These are phyloP conservation scores for Diaporthe sp. DNA, from an alignment of 2,329 filamentous ascomycete species.

Conservation along the genomic window DNA sequence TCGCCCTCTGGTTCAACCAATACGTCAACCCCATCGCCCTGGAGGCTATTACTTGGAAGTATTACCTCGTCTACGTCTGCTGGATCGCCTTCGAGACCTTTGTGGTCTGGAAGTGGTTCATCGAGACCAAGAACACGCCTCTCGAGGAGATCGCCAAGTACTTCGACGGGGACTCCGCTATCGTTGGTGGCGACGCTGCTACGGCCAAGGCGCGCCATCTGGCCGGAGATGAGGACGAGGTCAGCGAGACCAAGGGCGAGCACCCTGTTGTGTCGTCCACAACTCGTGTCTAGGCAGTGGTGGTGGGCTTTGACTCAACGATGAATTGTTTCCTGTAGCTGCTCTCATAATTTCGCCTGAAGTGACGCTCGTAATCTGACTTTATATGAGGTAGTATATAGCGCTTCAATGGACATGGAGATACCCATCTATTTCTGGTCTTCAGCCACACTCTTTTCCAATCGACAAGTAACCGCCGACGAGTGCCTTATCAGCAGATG, in stretches of 20 bases:
- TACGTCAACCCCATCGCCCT: slow-evolving; percentile 56
- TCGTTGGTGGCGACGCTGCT: slow-evolving; percentile 43
- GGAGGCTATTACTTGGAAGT: slow-evolving; percentile 54
- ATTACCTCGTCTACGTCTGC: slow-evolving; percentile 58
- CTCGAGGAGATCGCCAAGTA: slow-evolving; percentile 50
- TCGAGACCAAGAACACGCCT: slow-evolving; percentile 50
- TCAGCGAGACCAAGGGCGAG: slow-evolving; percentile 33
- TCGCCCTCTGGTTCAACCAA: slow-evolving; percentile 53
- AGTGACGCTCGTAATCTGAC: not conserved
- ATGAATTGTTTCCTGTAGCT: too few species aligned
- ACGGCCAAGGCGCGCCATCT: slow-evolving; percentile 43
- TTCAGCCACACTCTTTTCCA: not conserved
- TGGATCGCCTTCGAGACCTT: slow-evolving; percentile 48
- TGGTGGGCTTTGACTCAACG: not conserved
- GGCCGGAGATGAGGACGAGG: slow-evolving; percentile 41
- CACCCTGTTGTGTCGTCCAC: not conserved
- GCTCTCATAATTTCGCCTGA: too few species aligned
- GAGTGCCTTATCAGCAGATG: too few species aligned
- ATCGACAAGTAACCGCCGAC: not conserved
- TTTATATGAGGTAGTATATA: too few species aligned
- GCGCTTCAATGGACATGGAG: not conserved
- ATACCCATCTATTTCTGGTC: not conserved
- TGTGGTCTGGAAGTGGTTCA: slow-evolving; percentile 45
- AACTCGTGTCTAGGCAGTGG: not conserved
- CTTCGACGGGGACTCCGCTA: slow-evolving; percentile 45